Evolutionary conservation across 768 basidiomycete genomes (phyloP).

Genomic region (Melanogaster broomeanus): DNA sequence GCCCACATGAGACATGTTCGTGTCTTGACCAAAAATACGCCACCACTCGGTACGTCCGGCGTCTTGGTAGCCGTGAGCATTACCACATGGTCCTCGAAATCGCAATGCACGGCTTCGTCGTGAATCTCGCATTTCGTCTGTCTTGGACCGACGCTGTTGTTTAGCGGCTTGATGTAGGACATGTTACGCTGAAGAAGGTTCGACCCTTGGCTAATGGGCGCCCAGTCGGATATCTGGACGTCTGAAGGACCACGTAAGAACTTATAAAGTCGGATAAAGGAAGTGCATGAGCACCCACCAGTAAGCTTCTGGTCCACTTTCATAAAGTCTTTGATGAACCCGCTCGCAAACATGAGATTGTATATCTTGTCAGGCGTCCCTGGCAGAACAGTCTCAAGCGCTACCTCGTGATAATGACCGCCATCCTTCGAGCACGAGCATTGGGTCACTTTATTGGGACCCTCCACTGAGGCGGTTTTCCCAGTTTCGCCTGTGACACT

Average conservation of each 20-base stretch:
- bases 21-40: slow-evolving; percentile 93
- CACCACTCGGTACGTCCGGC: slow-evolving; percentile 93
- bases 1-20: slow-evolving; percentile 96
- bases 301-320: slow-evolving; percentile 81
- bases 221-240: slow-evolving; percentile 95
- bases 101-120: slow-evolving; percentile 79
- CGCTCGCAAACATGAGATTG: slow-evolving; percentile 94
- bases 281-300: slow-evolving; percentile 51
- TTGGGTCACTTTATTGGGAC: slow-evolving; percentile 55
- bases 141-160: slow-evolving; percentile 86
- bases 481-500: slow-evolving; percentile 18
- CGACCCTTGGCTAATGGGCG: slow-evolving; percentile 60
- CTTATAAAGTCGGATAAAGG: too few relatives aligned
- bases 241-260: slow-evolving; percentile 47
- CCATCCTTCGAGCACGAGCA: slow-evolving; percentile 76
- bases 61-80: slow-evolving; percentile 89
- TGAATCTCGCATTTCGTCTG: slow-evolving; percentile 95
- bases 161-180: slow-evolving; percentile 95
- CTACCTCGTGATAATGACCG: slow-evolving; percentile 69
- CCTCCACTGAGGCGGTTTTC: slow-evolving; percentile 7
- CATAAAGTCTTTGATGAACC: slow-evolving; percentile 95
- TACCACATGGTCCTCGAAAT: slow-evolving; percentile 81
- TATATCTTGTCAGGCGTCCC: slow-evolving; percentile 95
- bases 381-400: slow-evolving; percentile 79
- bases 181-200: slow-evolving; percentile 83